These are phyloP conservation scores for Cutaneotrichosporon sp. DNA, from an alignment of 1,284 basidiomycete genomes.

Conservation along the genomic window DNA sequence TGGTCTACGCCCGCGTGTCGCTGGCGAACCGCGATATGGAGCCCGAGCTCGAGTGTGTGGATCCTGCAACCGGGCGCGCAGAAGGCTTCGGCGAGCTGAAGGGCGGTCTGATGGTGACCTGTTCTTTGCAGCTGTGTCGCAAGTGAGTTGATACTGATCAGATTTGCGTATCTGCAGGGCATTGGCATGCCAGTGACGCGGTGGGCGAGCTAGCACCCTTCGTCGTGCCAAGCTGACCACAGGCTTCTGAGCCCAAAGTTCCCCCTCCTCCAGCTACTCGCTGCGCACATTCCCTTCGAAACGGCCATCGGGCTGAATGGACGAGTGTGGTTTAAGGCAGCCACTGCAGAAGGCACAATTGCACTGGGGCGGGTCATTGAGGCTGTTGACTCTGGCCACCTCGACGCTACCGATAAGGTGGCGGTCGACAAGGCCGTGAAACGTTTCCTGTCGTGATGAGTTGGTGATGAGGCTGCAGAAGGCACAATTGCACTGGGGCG, in stretches of 20 bases:
- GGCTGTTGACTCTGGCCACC: constrained; percentile 34
- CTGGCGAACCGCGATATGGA: constrained; percentile 52
- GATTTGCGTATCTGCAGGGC: too few relatives aligned
- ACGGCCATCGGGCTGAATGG: constrained; percentile 53
- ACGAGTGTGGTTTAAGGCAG: constrained; percentile 51
- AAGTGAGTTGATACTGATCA: constrained; percentile 29
- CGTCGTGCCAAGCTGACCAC: too few relatives aligned
- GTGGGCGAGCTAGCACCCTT: too few relatives aligned
- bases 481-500: constrained; percentile 25
- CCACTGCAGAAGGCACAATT: constrained; percentile 43
- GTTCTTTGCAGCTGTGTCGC: constrained; percentile 42
- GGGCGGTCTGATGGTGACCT: constrained; percentile 46
- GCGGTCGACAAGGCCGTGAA: constrained; percentile 30
- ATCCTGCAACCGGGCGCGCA: constrained; percentile 50
- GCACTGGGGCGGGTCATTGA: constrained; percentile 43
- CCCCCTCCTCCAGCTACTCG: constrained; percentile 40
- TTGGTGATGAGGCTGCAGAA: background rate
- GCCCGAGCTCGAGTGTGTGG: constrained; percentile 53
- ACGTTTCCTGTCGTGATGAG: constrained; percentile 13
- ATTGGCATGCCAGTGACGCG: too few relatives aligned
- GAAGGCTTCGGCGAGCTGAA: constrained; percentile 52
- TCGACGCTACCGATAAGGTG: constrained; percentile 27
- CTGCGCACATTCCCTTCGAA: constrained; percentile 49
- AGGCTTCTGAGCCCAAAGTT: constrained; percentile 48
- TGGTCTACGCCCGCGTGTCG: constrained; percentile 52